Evolutionary conservation across 2,329 filamentous ascomycete species (phyloP), one percentile per base, ranked within the genome.

Genomic region (Acephala macrosclerotiorum): DNA sequence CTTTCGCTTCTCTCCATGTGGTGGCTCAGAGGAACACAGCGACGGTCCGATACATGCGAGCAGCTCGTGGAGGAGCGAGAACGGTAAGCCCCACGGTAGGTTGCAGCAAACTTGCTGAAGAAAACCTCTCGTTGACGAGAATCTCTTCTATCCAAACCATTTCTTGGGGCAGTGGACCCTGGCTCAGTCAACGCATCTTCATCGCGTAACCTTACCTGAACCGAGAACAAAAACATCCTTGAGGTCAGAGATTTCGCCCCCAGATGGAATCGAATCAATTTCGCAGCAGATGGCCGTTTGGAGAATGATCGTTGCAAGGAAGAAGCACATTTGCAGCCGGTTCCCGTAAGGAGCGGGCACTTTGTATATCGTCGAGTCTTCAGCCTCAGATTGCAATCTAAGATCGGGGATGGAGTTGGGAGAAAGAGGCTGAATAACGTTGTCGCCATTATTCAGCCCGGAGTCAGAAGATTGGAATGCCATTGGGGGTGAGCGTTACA

Each of bases 41-140:
- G 64, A 63, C 71, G 68, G 71, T 45, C 65, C 60, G 67, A 65
- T 68, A 66, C 67, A 70, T 69, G 62, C 60, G 64, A 38, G 62
- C 63, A 64, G 61, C 70, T 70, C 61, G 68, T 71, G 66, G 68
- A 62, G 47, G 55, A 33, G 62, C 45, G 59, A 70, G 36, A 65
- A 60, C 35, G 22, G 59, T 51, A 69, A 45, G 60, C 49, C 56
- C 56, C 64, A 45, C 68, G 71, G 69, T 29, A 58, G 60, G 40
- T 40, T 65, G 63, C 70, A 70, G 66, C n/a, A 63, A 61, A 65
- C 29, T 36, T 66, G 62, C 60, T 66, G 51, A 64, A 61, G 58
- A 63, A 47, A 35, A 53, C 36, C 47, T 53, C 22, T 47, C 29
- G 26, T 20, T 49, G 18, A 51, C 49, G 45, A 63, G 42, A 67